Evolutionary conservation across 140 eudicot species (phyloP), one percentile per base, ranked within the genome.

Genomic region (Ambrosia hybrid): DNA sequence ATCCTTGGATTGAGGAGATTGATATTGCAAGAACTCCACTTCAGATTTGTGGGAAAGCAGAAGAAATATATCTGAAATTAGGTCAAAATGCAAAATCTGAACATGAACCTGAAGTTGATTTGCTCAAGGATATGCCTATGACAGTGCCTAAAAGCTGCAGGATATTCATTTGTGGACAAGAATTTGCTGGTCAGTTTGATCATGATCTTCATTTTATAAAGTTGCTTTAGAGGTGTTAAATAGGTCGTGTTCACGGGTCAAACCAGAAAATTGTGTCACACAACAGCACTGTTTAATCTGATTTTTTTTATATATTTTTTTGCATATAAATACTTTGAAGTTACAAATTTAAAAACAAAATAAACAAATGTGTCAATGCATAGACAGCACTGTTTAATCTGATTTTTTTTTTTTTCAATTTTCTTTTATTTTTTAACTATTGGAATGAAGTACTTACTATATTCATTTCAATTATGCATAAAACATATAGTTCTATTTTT

Each of bases 1-100:
- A 92, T 73, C 96, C 98, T 9, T 92, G 95, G 96, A 85, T 92
- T 34, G 95, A 92, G 65, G 96, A 89, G 61, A 83, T 92, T 55
- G 96, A 89, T 82, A 89, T 92, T 45, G 73, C 88, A 36, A 80
- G 86, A 75, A 92, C 98, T 1, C 96, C 98, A 17, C 87, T 92
- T 48, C 95, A 89, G 51, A 78, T 61, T 61, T 75, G 81, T 9
- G 98, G 96, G 45, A 85, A 85, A 74, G 77, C 93, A 9, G 93
- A 92, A 81, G 86, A 65, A 51, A 82, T 89, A 62, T 60, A 82
- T 75, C 71, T 85, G 71, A 89, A 82, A 73, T 46, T 92, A 61
- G 87, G 91, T 11, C 92, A 85, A 80, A 87, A 85, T 76, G 93
- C 83, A 1, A 80, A 46, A 61, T 51, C 78, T 2, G 98, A 85